Conservation (phyloP, 1,139 yeast genomes). For the Sugiyamaella japonica region DNA sequence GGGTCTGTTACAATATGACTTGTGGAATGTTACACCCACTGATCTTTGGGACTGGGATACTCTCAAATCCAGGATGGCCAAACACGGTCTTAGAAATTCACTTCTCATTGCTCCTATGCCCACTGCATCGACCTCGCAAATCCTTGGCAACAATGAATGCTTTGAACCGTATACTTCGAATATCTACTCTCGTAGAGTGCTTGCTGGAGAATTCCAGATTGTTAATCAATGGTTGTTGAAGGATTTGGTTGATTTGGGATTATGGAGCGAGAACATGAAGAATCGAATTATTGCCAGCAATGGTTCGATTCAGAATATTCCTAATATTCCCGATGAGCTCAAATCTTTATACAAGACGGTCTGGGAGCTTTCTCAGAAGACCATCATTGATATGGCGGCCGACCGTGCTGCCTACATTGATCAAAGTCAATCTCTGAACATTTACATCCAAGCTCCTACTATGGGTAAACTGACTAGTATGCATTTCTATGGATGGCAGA, state of each 20-base stretch:
- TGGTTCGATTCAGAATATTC: conserved; percentile 82
- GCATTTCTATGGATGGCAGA: conserved; percentile 98
- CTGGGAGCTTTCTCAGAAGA: conserved; percentile 93
- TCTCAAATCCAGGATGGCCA: conserved; percentile 58
- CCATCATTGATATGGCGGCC: conserved; percentile 91
- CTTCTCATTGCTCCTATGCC: conserved; percentile 92
- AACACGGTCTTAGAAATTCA: conserved; percentile 77
- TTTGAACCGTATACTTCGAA: conserved; percentile 91
- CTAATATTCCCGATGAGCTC: conserved; percentile 72
- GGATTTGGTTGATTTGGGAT: conserved; percentile 78
- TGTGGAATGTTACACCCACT: conserved; percentile 77
- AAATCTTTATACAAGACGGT: conserved; percentile 87
- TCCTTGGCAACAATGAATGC: conserved; percentile 85
- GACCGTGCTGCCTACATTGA: conserved; percentile 92
- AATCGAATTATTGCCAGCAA: conserved; percentile 73
- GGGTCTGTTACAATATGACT: conserved; percentile 74
- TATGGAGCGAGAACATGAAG: conserved; percentile 82
- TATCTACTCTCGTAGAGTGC: conserved; percentile 80
- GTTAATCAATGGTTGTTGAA: conserved; percentile 80
- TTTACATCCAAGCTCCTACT: conserved; percentile 82
- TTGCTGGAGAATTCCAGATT: conserved; percentile 86
- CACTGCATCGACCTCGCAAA: conserved; percentile 90
- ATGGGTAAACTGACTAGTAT: conserved; percentile 93
- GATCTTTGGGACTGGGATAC: conserved; percentile 74
- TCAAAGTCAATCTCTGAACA: conserved; percentile 90